Percentiles rank a stretch among this genome's conserved stretches.
phyloP scores from a whole-genome alignment of 208 protist species.

The Leishmania mexicana region DNA sequence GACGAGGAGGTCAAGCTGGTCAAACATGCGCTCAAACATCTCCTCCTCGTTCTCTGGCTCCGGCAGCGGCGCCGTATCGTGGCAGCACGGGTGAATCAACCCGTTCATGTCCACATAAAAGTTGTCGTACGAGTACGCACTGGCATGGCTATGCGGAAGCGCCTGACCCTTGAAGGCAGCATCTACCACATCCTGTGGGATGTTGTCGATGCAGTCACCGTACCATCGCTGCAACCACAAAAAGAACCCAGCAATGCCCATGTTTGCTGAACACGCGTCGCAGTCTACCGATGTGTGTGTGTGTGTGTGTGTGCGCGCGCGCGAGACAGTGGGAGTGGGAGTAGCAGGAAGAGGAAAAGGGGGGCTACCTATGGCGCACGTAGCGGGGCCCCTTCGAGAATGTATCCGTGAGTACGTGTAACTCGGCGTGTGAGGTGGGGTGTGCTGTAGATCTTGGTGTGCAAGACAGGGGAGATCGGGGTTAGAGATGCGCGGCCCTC shows the following conservation, averaged over 20 bases:
- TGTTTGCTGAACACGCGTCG: conserved; percentile 15
- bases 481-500: neutral
- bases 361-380: neutral
- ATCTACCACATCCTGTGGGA: conserved; percentile 75
- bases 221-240: conserved; percentile 90
- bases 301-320: neutral
- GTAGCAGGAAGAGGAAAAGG: neutral
- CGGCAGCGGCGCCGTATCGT: conserved; percentile 93
- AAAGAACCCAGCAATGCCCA: conserved; percentile 93
- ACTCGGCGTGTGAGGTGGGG: neutral
- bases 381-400: neutral
- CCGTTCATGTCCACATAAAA: conserved; percentile 99
- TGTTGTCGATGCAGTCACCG: conserved; percentile 73
- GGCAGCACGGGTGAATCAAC: conserved; percentile 99
- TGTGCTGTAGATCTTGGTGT: neutral
- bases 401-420: neutral
- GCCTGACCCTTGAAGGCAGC: conserved; percentile 44
- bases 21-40: conserved; percentile 95
- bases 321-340: neutral
- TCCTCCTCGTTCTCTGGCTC: conserved; percentile 89
- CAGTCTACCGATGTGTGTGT: neutral
- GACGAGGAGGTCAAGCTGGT: conserved; percentile 98
- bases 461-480: neutral
- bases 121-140: conserved; percentile 92
- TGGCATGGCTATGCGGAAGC: conserved; percentile 28